Base-by-base conservation (phyloP, 352 stramenopile species). In the Phytophthora vignae region DNA sequence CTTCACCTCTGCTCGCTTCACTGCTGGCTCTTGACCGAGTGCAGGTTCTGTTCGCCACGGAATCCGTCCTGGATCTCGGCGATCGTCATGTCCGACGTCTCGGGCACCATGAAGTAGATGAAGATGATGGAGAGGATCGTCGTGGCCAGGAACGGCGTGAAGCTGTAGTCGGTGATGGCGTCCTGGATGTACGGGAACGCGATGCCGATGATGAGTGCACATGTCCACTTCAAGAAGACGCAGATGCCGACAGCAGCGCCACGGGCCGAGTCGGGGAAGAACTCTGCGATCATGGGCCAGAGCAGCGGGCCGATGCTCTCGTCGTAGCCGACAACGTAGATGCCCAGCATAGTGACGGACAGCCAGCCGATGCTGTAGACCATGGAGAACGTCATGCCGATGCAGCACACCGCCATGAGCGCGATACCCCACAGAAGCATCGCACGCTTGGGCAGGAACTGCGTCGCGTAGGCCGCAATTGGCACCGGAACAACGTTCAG, bases 241-340 rank as follows among this genome's bases (percentile, higher is more conserved):
- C 76, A 76, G 55, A 92, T 57, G 31, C 64, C 38, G 50, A 81
- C 46, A 53, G 69, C 33, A 63, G 71, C 82, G 17, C 76, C 80
- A 1, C 80, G 78, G 4, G 85, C 73, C n/a, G 73, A 78, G 46
- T 91, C 73, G 1, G 84, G 78, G 63, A 92, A 92, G 11, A 92
- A 66, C 17, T 88, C 81, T 3, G 74, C 66, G 0, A 71, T 69
- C 8, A 88, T 60, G 5, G 71, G 60, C 87, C 71, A 91, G 25
- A 82, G 72, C 21, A 91, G 69, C 8, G 84, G 78, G 4, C 80
- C 82, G 46, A 91, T 78, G n/a, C 78, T 88, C 40, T 87, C 48
- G 25, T 71, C 67, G 60, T 78, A 90, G 25, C 67, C 76, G 3
- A 73, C 78, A 29, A 87, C 79, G 66, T 78, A 90, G 3, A 78